Base-by-base conservation (phyloP, 2,329 filamentous ascomycete species). In the Curvularia lunata region DNA sequence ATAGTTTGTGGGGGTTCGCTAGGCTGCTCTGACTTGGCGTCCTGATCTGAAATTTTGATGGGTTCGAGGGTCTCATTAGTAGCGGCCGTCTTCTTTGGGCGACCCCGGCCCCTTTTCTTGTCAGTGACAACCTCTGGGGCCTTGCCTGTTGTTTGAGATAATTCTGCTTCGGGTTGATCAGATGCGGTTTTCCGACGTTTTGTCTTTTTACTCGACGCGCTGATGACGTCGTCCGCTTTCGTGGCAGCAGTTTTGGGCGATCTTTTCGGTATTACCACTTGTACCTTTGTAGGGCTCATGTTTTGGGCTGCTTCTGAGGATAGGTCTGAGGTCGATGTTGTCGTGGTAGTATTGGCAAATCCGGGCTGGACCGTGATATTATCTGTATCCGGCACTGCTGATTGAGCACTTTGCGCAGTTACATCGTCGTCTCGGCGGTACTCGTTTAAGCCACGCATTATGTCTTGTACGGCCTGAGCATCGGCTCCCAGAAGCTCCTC, bases 91-190 rank as follows among this genome's bases (percentile, higher is more conserved):
- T 75, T 76, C 40, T 67, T 69, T 5, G 74, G 74, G 12, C 74
- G 67, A 45, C 74, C 73, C 46, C 75, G 68, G 27, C 69, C 64
- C 65, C 65, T 57, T 38, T 72, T 76, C 61, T 68, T 73, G 46
- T 63, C 65, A 3, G 54, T 54, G 7, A 42, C 43, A 9, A 52
- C n/a, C 23, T 60, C 54, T 4, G 56, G 27, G 18, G 49, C 12
- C 9, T 10, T n/a, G 12, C 25, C 10, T 5, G 23, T 10, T 27
- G 32, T 18, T 21, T 40, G 19, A 6, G 16, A 12, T 4, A 48
- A 19, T 16, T 59, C 51, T 4, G 38, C 27, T 38, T 69, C 58
- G 5, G 64, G 59, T 12, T 57, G 41, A 40, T 69, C 64, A 21
- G 56, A 52, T 4, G 56, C 63, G 0, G 65, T 68, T 50, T 70